These are phyloP conservation scores for Rhynchospora breviuscula DNA, from an alignment of 176 grass and related monocot species.

Conservation along the genomic window DNA sequence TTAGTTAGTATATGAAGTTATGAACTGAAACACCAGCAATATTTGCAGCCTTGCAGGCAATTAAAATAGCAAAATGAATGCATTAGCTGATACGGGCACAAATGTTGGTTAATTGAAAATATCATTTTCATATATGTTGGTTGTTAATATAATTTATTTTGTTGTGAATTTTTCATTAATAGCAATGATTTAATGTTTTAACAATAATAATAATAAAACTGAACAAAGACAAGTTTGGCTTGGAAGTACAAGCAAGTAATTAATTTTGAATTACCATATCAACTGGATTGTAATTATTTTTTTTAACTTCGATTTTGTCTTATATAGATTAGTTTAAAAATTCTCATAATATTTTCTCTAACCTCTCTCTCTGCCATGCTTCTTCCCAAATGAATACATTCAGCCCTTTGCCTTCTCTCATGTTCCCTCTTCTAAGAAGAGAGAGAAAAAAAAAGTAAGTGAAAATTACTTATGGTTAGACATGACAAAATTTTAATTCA, in stretches of 20 bases:
- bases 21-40: not conserved
- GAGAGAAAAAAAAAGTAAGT: not conserved
- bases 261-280: not conserved
- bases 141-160: not conserved
- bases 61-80: not conserved
- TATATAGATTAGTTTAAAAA: not conserved
- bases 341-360: not conserved
- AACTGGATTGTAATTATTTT: not conserved
- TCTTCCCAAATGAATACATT: constrained; percentile 10
- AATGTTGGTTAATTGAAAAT: not conserved
- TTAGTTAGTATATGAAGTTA: not conserved
- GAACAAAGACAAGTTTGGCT: not conserved
- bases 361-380: constrained; percentile 21
- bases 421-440: constrained; percentile 19
- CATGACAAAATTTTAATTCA: not conserved
- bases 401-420: not conserved
- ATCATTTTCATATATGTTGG: not conserved
- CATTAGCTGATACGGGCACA: not conserved
- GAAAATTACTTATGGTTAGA: not conserved
- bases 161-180: not conserved
- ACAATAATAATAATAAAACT: not conserved
- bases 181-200: not conserved
- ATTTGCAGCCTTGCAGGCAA: not conserved
- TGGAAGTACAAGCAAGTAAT: not conserved
- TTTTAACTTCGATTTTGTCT: not conserved